These are phyloP conservation scores for Cytospora piceae DNA, from an alignment of 2,329 filamentous ascomycete species.

Conservation along the genomic window DNA sequence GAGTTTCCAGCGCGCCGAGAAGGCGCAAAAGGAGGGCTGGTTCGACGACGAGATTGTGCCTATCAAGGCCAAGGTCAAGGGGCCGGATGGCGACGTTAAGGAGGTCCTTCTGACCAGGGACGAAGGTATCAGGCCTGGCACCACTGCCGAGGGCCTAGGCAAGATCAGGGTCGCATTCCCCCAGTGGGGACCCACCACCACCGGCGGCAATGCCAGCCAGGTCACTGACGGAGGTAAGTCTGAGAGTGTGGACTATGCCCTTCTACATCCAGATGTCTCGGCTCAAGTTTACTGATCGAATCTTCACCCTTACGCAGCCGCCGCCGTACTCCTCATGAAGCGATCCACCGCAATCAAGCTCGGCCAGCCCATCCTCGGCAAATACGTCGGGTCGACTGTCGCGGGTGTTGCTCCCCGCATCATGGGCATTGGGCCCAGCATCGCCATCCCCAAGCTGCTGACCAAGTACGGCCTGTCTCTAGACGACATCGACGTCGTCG, in stretches of 20 bases:
- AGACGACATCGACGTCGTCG: slow-evolving; percentile 84
- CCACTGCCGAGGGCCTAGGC: slow-evolving; percentile 76
- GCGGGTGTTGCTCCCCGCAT: slow-evolving; percentile 89
- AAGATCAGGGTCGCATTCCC: slow-evolving; percentile 93
- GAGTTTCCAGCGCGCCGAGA: slow-evolving; percentile 85
- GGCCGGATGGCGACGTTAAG: slow-evolving; percentile 77
- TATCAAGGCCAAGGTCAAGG: slow-evolving; percentile 80
- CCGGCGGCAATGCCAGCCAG: slow-evolving; percentile 92
- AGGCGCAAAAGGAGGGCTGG: slow-evolving; percentile 85
- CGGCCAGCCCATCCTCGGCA: slow-evolving; percentile 88
- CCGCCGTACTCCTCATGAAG: slow-evolving; percentile 91
- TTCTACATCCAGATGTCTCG: neutral
- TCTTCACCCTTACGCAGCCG: slow-evolving; percentile 53
- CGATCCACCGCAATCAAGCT: slow-evolving; percentile 85
- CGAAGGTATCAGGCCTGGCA: slow-evolving; percentile 89
- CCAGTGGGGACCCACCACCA: slow-evolving; percentile 82
- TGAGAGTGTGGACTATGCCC: neutral
- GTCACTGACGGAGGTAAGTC: slow-evolving; percentile 82
- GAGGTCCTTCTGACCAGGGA: slow-evolving; percentile 81
- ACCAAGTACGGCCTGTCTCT: slow-evolving; percentile 75
- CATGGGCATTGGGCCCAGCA: slow-evolving; percentile 89
- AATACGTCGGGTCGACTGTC: slow-evolving; percentile 90
- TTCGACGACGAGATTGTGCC: slow-evolving; percentile 95
- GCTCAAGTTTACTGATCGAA: slow-evolving; percentile 9
- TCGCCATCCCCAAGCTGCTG: slow-evolving; percentile 82